Evolutionary conservation across 2,329 filamentous ascomycete species (phyloP).

Genomic region (Hypoxylon sp.): DNA sequence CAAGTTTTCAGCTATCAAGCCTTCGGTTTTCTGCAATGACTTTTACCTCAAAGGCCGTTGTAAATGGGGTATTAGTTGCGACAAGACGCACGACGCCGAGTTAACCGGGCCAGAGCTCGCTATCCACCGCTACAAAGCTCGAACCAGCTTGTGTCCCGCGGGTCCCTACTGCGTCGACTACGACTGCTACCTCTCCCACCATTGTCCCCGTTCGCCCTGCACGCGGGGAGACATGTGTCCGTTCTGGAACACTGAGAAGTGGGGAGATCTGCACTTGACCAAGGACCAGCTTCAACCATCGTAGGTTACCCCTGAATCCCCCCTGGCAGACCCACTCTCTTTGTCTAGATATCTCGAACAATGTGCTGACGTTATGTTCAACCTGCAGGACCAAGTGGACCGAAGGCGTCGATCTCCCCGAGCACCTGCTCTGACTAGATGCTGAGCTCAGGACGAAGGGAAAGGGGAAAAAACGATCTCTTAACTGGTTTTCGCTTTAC

Average conservation of each 20-base stretch:
- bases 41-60: constrained; percentile 52
- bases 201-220: constrained; percentile 50
- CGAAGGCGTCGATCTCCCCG: constrained; percentile 58
- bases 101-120: constrained; percentile 50
- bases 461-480: constrained; percentile 23
- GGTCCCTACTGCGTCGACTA: constrained; percentile 52
- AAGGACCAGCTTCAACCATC: constrained; percentile 49
- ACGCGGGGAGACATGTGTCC: constrained; percentile 46
- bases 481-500: constrained; percentile 26
- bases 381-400: constrained; percentile 48
- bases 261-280: constrained; percentile 51
- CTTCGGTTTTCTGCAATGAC: constrained; percentile 53
- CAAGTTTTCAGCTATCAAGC: constrained; percentile 50
- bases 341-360: neutral
- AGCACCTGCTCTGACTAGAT: constrained; percentile 67
- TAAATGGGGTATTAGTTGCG: constrained; percentile 49
- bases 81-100: constrained; percentile 51
- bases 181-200: constrained; percentile 53
- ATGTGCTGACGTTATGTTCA: constrained; percentile 28
- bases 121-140: constrained; percentile 54
- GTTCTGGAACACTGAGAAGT: constrained; percentile 49
- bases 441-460: neutral
- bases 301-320: constrained; percentile 40
- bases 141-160: constrained; percentile 52
- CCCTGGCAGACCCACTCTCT: neutral